Evolutionary conservation across 805 yeast genomes (phyloP).

Genomic region (Wickerhamiella alocasiicola): DNA sequence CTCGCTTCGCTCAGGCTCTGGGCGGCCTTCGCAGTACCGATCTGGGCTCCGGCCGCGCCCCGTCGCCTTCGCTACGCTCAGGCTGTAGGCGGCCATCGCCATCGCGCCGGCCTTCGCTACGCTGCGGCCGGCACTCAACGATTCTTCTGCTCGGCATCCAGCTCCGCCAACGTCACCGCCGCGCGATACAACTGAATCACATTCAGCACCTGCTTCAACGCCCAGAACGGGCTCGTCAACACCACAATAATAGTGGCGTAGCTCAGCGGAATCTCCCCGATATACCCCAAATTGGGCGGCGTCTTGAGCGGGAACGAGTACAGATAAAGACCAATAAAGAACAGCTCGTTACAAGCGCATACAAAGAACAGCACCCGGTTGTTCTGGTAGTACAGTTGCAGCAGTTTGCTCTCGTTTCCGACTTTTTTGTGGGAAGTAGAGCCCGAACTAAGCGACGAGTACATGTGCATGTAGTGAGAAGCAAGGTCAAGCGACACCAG

Average conservation of each 20-base stretch:
- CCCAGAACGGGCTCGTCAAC: constrained; percentile 71
- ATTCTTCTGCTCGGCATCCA: constrained; percentile 51
- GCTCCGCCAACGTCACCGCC: constrained; percentile 60
- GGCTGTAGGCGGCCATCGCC: too few species aligned
- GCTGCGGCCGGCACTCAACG: constrained; percentile 8
- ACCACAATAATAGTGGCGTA: constrained; percentile 47
- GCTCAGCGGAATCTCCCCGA: constrained; percentile 33
- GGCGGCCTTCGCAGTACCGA: too few species aligned
- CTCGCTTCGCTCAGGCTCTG: too few species aligned
- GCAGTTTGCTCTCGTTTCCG: constrained; percentile 54
- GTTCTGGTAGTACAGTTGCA: constrained; percentile 79
- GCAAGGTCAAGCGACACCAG: constrained; percentile 71
- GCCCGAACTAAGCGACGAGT: constrained; percentile 76
- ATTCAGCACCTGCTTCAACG: constrained; percentile 81
- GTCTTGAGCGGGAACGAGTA: constrained; percentile 44
- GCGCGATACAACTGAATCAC: constrained; percentile 82
- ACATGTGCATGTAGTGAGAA: constrained; percentile 97
- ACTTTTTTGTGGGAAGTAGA: constrained; percentile 74
- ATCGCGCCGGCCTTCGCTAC: background rate
- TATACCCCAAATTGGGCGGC: constrained; percentile 32
- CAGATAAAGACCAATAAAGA: constrained; percentile 80
- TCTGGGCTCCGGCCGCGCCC: too few species aligned
- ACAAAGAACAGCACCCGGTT: constrained; percentile 71
- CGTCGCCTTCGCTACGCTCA: too few species aligned
- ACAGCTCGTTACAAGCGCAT: constrained; percentile 87